Base-by-base conservation (phyloP, 441 rosid genomes). In the Biscutella laevigata region DNA sequence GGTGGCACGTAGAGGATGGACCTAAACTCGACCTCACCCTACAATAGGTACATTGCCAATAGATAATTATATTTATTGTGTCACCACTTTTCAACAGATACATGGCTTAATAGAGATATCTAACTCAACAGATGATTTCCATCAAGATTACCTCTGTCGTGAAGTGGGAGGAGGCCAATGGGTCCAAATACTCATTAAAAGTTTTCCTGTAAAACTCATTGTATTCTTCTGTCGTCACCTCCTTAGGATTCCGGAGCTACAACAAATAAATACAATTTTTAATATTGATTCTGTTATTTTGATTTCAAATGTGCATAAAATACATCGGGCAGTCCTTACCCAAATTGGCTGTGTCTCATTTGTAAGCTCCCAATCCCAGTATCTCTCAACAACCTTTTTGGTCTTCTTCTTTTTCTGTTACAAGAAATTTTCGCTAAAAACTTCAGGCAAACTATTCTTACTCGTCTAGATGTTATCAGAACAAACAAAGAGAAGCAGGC, bases 21-120 rank as follows among this genome's bases (percentile, higher is more conserved):
- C 62, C 94, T 82, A 55, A 91, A 91, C 76, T 91, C 98, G 28
- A 87, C 98, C 72, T 87, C 98, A 58, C 98, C 98, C 98, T 87
- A 74, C 53, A 58, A 41, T 24, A 51, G 25, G 55, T 67, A 44
- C 36, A 45, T 36, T 46, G 57, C 45, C 46, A 47, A 34, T 19
- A n/a, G n/a, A n/a, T n/a, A n/a, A n/a, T n/a, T n/a, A n/a, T n/a
- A n/a, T n/a, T n/a, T n/a, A n/a, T n/a, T n/a, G n/a, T n/a, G n/a
- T n/a, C n/a, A n/a, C n/a, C n/a, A n/a, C n/a, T n/a, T n/a, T n/a
- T n/a, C n/a, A n/a, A n/a, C n/a, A n/a, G n/a, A n/a, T n/a, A n/a
- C n/a, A n/a, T n/a, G n/a, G n/a, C n/a, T 37, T 21, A 11, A 14
- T 36, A 22, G 9, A 15, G 15, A n/a, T 22, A 15, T 15, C 29